Percentiles rank a stretch among this genome's conserved stretches.
phyloP scores from a whole-genome alignment of 139 green algal genomes.

The Chlamydomonas schloesseri region DNA sequence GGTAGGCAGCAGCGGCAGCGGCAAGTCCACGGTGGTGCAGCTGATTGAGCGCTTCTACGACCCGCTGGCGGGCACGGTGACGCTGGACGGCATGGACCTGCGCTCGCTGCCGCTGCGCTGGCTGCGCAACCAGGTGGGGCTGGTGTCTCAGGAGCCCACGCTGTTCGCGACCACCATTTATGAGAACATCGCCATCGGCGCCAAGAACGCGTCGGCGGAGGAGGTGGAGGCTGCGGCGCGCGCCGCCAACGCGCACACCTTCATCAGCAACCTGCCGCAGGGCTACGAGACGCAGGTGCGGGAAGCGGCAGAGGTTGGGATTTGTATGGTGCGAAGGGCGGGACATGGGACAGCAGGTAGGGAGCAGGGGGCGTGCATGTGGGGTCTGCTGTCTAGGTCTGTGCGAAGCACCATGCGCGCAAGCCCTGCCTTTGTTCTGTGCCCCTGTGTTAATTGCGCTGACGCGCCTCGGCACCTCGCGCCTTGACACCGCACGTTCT shows the following conservation, averaged over 20 bases:
- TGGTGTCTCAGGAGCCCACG: slow-evolving; percentile 89
- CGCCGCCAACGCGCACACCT: slow-evolving; percentile 84
- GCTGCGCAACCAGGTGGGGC: slow-evolving; percentile 76
- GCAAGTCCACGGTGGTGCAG: slow-evolving; percentile 50
- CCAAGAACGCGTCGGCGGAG: slow-evolving; percentile 49
- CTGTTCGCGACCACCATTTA: slow-evolving; percentile 90
- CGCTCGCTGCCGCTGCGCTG: slow-evolving; percentile 75
- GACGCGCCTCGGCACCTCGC: too few relatives aligned
- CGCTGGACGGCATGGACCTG: slow-evolving; percentile 89
- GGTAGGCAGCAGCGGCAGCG: slow-evolving; percentile 88
- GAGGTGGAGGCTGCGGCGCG: slow-evolving; percentile 80
- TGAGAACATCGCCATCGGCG: slow-evolving; percentile 90
- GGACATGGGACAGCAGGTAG: too few relatives aligned
- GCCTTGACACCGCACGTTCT: too few relatives aligned
- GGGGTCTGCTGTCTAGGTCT: too few relatives aligned
- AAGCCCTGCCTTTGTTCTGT: too few relatives aligned
- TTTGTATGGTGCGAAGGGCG: too few relatives aligned
- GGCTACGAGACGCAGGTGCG: slow-evolving; percentile 70
- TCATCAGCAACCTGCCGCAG: slow-evolving; percentile 74
- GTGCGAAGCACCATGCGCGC: too few relatives aligned
- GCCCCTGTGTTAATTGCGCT: too few relatives aligned
- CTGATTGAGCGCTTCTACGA: slow-evolving; percentile 97
- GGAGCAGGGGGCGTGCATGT: too few relatives aligned
- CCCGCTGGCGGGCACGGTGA: slow-evolving; percentile 63
- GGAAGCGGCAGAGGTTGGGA: not conserved